Percentiles rank a stretch among this genome's conserved stretches.
phyloP scores from a whole-genome alignment of 805 yeast genomes.

The Blastobotrys chiropterorum region DNA sequence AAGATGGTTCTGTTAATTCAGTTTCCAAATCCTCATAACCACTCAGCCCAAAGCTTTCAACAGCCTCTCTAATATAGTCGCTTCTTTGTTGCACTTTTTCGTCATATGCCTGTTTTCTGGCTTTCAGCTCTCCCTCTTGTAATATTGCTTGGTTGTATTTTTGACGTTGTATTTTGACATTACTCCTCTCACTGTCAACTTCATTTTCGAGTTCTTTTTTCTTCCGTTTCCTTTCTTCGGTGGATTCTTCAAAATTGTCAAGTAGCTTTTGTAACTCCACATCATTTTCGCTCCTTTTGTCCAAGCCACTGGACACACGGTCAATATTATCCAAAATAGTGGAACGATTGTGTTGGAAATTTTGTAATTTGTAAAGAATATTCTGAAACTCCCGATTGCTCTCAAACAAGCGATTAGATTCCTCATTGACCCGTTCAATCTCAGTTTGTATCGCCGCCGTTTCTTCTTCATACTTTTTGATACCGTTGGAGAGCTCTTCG shows the following conservation, averaged over 20 bases:
- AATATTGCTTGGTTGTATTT: conserved; percentile 37
- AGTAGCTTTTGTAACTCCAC: conserved; percentile 37
- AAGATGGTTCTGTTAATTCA: background rate
- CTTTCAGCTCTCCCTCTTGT: conserved; percentile 50
- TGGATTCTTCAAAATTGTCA: conserved; percentile 36
- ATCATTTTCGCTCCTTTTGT: conserved; percentile 39
- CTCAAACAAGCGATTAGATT: conserved; percentile 59
- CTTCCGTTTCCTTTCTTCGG: conserved; percentile 15
- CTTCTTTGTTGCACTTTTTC: conserved; percentile 11
- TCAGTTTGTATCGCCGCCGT: conserved; percentile 44
- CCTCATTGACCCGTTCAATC: conserved; percentile 47
- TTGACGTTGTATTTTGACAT: conserved; percentile 28
- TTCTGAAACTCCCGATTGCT: conserved; percentile 78
- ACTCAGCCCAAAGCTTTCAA: conserved; percentile 5
- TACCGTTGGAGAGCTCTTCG: conserved; percentile 36
- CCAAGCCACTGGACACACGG: conserved; percentile 44
- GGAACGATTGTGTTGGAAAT: conserved; percentile 42
- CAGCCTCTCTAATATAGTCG: conserved; percentile 10
- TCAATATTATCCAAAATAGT: conserved; percentile 46
- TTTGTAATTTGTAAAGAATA: conserved; percentile 57
- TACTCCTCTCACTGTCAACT: background rate
- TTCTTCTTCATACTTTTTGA: conserved; percentile 42
- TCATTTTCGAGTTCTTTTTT: conserved; percentile 4
- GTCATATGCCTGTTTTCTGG: conserved; percentile 30
- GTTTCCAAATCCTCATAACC: background rate